A percentile compares a stretch with the other conserved stretches of the same genome.
Conservation (phyloP, 768 basidiomycete species). For the Amanita subjunquillea region DNA sequence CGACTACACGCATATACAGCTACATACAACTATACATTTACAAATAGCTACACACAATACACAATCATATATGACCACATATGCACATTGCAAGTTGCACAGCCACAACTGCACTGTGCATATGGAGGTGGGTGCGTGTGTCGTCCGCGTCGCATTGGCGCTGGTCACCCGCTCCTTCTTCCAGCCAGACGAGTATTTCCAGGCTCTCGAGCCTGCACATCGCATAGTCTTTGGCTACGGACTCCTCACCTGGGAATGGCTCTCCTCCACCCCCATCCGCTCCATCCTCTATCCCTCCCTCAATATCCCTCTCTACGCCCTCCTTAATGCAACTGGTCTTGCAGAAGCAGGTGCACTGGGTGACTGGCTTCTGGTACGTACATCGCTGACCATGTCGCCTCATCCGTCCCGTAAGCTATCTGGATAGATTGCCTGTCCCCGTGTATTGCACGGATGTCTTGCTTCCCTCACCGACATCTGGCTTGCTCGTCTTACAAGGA, state of each 20-base stretch:
- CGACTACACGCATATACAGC: not conserved
- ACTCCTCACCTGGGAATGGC: slow-evolving; percentile 95
- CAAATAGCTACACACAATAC: not conserved
- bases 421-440: slow-evolving; percentile 60
- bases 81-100: not conserved
- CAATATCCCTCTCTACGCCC: slow-evolving; percentile 72
- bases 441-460: slow-evolving; percentile 61
- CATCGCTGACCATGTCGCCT: slow-evolving; percentile 1
- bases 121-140: slow-evolving; percentile 23
- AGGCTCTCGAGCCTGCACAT: slow-evolving; percentile 90
- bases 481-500: slow-evolving; percentile 49
- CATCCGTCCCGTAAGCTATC: not conserved
- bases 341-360: slow-evolving; percentile 29
- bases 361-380: slow-evolving; percentile 55
- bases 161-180: slow-evolving; percentile 77
- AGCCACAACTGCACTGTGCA: slow-evolving; percentile 3
- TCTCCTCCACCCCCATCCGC: slow-evolving; percentile 54
- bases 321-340: slow-evolving; percentile 45
- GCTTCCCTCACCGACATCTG: slow-evolving; percentile 78
- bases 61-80: not conserved
- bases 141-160: slow-evolving; percentile 49
- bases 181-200: slow-evolving; percentile 96
- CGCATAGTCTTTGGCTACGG: slow-evolving; percentile 86
- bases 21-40: not conserved
- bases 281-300: slow-evolving; percentile 75